Conservation (phyloP, 352 stramenopile species). For the Phytophthora nicotianae region DNA sequence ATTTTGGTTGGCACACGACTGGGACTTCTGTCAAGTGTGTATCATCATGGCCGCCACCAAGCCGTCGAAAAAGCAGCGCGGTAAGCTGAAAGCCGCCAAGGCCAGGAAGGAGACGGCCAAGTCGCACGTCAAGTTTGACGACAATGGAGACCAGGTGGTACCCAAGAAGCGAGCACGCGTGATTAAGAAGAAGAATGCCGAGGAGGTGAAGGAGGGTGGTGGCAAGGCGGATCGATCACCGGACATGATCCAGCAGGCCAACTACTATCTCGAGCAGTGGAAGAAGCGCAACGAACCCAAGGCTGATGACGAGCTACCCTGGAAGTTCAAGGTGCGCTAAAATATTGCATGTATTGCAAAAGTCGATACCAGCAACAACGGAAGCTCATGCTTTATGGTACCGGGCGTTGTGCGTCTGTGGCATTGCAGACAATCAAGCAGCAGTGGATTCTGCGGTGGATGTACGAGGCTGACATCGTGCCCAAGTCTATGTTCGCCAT, state of each 20-base stretch:
- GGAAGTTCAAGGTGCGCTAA: slow-evolving; percentile 79
- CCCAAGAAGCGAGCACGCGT: slow-evolving; percentile 53
- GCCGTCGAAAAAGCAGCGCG: slow-evolving; percentile 81
- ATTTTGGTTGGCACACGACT: slow-evolving; percentile 36
- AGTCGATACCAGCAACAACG: neutral
- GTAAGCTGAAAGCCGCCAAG: slow-evolving; percentile 57
- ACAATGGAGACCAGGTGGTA: slow-evolving; percentile 60
- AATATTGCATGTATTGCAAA: neutral
- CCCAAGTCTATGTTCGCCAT: slow-evolving; percentile 81
- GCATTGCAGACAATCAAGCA: slow-evolving; percentile 78
- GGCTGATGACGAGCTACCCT: slow-evolving; percentile 59
- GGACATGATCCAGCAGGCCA: slow-evolving; percentile 81
- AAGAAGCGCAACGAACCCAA: slow-evolving; percentile 58
- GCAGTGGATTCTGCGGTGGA: slow-evolving; percentile 81
- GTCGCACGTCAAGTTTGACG: slow-evolving; percentile 69
- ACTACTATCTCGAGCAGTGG: slow-evolving; percentile 86
- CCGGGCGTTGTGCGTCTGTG: slow-evolving; percentile 9
- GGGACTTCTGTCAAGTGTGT: slow-evolving; percentile 2
- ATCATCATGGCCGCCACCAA: slow-evolving; percentile 54
- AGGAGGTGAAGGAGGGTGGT: slow-evolving; percentile 46
- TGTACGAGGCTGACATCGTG: slow-evolving; percentile 84
- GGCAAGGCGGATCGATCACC: slow-evolving; percentile 75
- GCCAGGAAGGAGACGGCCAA: slow-evolving; percentile 39
- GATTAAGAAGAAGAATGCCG: slow-evolving; percentile 29
- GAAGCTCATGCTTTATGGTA: slow-evolving; percentile 8